Evolutionary conservation across 495 filamentous ascomycete species (phyloP).

Genomic region (Chlorociboria aeruginascens): DNA sequence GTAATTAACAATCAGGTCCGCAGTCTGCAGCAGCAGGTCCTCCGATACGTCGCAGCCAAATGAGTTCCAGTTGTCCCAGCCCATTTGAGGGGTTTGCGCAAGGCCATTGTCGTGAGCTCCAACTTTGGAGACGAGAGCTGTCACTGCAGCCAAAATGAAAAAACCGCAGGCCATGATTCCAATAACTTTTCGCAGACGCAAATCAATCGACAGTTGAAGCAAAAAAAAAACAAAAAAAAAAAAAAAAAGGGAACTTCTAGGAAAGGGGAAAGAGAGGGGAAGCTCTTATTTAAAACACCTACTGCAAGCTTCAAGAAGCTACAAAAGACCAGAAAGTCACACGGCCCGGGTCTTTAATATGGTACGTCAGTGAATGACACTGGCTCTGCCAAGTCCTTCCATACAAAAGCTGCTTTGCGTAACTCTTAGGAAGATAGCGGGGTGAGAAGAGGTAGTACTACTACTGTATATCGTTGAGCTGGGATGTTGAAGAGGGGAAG

Average conservation of each 20-base stretch:
- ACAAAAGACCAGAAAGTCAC: no score
- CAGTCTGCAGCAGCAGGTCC: constrained; percentile 33
- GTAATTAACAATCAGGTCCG: constrained; percentile 32
- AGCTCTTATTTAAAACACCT: no score
- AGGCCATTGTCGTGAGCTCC: constrained; percentile 18
- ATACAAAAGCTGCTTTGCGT: no score
- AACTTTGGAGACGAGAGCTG: constrained; percentile 1
- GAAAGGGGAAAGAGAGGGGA: no score
- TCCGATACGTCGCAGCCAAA: constrained; percentile 40
- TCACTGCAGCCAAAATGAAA: not conserved
- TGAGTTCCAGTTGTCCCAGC: constrained; percentile 39
- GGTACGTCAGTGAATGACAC: no score
- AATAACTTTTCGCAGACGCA: not conserved
- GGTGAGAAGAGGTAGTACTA: no score
- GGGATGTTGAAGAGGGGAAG: no score
- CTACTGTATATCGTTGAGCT: no score
- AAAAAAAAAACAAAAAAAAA: not conserved
- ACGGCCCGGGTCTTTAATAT: no score
- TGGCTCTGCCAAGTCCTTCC: no score
- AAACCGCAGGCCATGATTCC: constrained; percentile 6
- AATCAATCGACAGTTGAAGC: not conserved
- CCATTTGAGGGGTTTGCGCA: constrained; percentile 19
- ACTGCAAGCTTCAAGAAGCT: no score
- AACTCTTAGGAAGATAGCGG: no score
- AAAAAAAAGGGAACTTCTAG: not conserved